Conservation (phyloP, 139 green algal species). For the Chlorella ohadii region DNA sequence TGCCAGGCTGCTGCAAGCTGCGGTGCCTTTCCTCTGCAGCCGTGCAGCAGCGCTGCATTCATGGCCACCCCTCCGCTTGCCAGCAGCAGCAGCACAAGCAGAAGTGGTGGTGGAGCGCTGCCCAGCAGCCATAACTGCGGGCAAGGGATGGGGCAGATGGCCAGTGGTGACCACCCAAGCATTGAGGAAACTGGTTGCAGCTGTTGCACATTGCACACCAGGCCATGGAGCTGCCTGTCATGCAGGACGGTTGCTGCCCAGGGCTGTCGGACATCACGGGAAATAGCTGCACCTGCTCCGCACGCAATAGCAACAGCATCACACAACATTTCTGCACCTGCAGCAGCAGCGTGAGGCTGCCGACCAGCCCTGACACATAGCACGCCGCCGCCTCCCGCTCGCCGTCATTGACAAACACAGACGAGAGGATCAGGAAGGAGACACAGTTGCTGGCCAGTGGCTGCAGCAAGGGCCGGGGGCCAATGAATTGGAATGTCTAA, state of each 20-base stretch:
- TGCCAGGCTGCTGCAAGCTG: conserved; percentile 52
- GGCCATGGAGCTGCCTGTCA: not conserved
- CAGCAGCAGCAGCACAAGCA: not conserved
- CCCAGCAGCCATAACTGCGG: conserved; percentile 34
- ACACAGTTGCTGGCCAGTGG: conserved; percentile 9
- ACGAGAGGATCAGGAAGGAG: conserved; percentile 18
- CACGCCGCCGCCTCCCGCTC: not conserved
- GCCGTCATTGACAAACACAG: not conserved
- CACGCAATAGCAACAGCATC: not conserved
- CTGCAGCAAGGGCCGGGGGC: too few relatives aligned
- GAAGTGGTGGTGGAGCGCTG: conserved; percentile 28
- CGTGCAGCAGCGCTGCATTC: conserved; percentile 19
- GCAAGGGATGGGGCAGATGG: not conserved
- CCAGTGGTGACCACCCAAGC: too few relatives aligned
- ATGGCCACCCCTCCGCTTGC: not conserved
- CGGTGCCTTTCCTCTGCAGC: too few relatives aligned
- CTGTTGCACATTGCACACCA: not conserved
- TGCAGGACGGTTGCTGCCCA: not conserved
- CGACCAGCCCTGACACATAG: not conserved
- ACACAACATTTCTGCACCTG: not conserved
- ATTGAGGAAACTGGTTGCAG: not conserved
- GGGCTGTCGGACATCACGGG: too few relatives aligned
- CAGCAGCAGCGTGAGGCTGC: conserved; percentile 4
- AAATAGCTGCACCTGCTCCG: too few relatives aligned
- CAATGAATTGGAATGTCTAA: too few relatives aligned